Base-by-base conservation (phyloP, 2,329 filamentous ascomycete species). In the Pseudopithomyces maydicus region DNA sequence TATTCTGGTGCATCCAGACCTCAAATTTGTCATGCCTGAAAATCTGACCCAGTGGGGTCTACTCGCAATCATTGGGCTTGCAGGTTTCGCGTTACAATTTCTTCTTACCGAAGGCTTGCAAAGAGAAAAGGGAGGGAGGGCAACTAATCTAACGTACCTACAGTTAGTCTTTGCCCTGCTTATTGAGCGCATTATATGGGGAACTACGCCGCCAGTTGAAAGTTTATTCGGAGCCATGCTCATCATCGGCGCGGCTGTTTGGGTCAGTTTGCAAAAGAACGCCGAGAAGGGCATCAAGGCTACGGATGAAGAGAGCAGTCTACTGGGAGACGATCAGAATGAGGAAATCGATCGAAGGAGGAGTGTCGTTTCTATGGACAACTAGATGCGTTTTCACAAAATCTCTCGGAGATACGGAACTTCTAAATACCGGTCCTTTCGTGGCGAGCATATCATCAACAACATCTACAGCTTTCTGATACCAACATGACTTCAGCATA, bases 1-100 rank as follows among this genome's bases (percentile, higher is more conserved):
- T 15, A 82, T 94, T 44, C 61, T 83, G 3, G 64, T 77, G 3
- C 65, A 87, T 2, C 85, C 86, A 0, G 78, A 78, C 11, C 77
- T 87, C 14, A 79, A 80, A 8, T 85, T 88, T 58, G 76, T 83
- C 6, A 71, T 87, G 2, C 86, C 86, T 0, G 73, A 71, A 0
- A 80, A 80, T 6, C 29, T 71, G 1, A 74, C 80, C 0, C 79
- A 92, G 69, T 92, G 90, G 88, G 71, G 77, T 0, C 79, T 92
- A n/a, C 78, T 96, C 11, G 54, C 86, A 0, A 81, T 87, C 22
- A 80, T 96, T 12, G 90, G 89, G 0, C 64, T 85, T 0, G 87
- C 88, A 54, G 92, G 92, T 0, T 92, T 96, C 69, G 71, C 88
- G 26, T 88, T 92, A 82, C 92, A 96, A 80, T 91, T 91, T 65